Evolutionary conservation across 495 filamentous ascomycete species (phyloP), one percentile per base, ranked within the genome.

Genomic region (Lepraria neglecta): DNA sequence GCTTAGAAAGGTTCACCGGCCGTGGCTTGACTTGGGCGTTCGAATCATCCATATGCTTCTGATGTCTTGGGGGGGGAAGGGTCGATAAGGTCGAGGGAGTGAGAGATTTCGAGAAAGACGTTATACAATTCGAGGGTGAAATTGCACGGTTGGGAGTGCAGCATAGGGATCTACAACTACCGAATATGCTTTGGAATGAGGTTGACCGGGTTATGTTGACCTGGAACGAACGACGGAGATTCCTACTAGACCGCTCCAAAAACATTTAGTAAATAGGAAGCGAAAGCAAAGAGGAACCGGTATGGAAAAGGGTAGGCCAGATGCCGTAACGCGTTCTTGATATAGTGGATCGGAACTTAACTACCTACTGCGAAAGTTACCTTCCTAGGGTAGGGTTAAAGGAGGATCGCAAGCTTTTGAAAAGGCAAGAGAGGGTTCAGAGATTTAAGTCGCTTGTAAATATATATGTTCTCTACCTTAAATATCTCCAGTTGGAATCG

Each of bases 131-230:
- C 17, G 33, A 30, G 31, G 35, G 24, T 14, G 17, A 46, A 31
- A 27, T 46, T 30, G 42, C 31, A 58, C 27, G 56, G 12, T 52
- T 68, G 19, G 38, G 46, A 10, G 66, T 70, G 50, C 61, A 64
- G 38, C 67, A 71, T 17, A 27, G 61, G 40, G 64, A 68, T 50
- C 59, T 61, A 19, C 64, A 61, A 54, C 51, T 61, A 33, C 54
- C 61, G 6, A 68, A 70, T 45, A 66, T 68, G 58, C 35, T 61
- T 42, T 65, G 58, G 65, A 65, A 65, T 48, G 61, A 69, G 50
- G 58, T 58, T 21, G 46, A 56, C 28, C 44, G 54, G 14, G 64
- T 71, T 14, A 69, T 71, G 67, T 69, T 67, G 5, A 67, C 69
- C 60, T 60, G 69, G 59, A 65, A 69, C 56, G 67, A 71, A 52